These are phyloP conservation scores for Solanum commersonii DNA, from an alignment of 257 asterid species.

Conservation along the genomic window DNA sequence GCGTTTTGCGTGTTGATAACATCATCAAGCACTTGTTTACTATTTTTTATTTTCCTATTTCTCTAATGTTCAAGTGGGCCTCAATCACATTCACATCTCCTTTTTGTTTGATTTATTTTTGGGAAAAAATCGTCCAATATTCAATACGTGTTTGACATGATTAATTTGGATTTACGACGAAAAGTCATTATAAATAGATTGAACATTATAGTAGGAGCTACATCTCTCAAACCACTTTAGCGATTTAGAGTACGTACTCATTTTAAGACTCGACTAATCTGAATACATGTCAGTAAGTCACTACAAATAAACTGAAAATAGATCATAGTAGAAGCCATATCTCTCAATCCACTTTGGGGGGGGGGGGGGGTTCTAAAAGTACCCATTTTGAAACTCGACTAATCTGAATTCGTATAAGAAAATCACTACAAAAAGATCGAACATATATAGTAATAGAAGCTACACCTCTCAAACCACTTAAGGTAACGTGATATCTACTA, in stretches of 20 bases:
- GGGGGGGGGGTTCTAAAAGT: background rate
- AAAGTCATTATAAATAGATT: background rate
- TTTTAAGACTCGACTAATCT: background rate
- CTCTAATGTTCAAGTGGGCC: background rate
- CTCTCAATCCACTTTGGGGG: background rate
- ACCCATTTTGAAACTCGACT: background rate
- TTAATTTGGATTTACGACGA: accelerated
- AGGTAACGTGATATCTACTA: accelerated
- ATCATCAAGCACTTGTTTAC: background rate
- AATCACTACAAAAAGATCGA: background rate
- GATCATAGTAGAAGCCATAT: background rate
- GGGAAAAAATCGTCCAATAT: background rate
- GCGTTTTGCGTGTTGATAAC: background rate
- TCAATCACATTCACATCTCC: background rate
- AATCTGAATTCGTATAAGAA: background rate
- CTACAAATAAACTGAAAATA: background rate
- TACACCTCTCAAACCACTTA: background rate
- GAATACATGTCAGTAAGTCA: too few species aligned
- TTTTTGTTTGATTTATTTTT: background rate
- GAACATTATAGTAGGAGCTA: background rate
- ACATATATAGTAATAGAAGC: background rate
- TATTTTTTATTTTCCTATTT: background rate
- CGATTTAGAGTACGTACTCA: background rate
- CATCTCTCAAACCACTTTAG: background rate
- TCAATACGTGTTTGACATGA: background rate